A percentile compares a stretch with the other conserved stretches of the same genome.
phyloP scores from a whole-genome alignment of 371 early-diverging fungal species.

The Rhizopus stolonifer region DNA sequence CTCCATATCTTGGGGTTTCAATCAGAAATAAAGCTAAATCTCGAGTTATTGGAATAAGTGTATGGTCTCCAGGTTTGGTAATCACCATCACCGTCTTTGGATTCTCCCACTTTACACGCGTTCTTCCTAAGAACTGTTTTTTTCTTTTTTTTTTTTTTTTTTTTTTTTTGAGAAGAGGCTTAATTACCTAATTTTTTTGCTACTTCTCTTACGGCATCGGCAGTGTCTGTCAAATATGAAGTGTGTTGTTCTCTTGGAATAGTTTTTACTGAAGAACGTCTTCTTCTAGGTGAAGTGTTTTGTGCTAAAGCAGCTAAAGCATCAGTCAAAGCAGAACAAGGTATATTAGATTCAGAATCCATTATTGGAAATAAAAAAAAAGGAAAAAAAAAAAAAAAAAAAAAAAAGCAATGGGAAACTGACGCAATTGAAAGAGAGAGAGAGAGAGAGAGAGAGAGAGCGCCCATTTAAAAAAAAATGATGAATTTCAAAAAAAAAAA shows the following conservation, averaged over 20 bases:
- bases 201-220: constrained; percentile 47
- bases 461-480: no score
- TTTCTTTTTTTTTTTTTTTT: background rate
- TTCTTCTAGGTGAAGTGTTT: constrained; percentile 11
- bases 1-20: constrained; percentile 43
- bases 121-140: constrained; percentile 27
- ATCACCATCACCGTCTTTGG: constrained; percentile 82
- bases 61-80: constrained; percentile 84
- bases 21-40: constrained; percentile 83
- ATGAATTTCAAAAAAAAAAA: no score
- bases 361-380: constrained; percentile 7
- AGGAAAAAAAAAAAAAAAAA: constrained; percentile 7
- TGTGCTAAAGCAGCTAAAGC: constrained; percentile 22
- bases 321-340: constrained; percentile 18
- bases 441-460: no score
- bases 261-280: constrained; percentile 14
- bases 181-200: constrained; percentile 38
- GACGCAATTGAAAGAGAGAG: no score
- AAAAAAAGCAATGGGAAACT: background rate
- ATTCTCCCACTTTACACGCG: constrained; percentile 63
- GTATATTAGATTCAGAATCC: constrained; percentile 15
- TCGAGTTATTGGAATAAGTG: constrained; percentile 73
- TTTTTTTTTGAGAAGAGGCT: no score
- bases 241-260: constrained; percentile 21
- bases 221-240: constrained; percentile 35